A percentile compares a stretch with the other conserved stretches of the same genome.
phyloP scores from a whole-genome alignment of 768 basidiomycete genomes.

The Paxillus rubicundulus region DNA sequence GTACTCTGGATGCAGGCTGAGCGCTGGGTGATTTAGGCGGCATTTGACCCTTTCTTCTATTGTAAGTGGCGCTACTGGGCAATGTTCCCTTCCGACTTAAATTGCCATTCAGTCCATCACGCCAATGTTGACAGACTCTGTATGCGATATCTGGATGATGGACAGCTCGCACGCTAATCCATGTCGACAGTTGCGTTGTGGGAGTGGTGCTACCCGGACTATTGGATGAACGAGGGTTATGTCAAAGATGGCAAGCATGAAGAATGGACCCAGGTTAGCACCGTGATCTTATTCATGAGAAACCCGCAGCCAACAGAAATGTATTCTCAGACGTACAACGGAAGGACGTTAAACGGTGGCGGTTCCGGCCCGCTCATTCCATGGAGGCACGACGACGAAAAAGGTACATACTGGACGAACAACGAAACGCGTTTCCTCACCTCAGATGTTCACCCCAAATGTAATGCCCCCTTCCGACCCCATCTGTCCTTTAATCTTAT shows the following conservation, averaged over 20 bases:
- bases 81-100: background rate
- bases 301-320: conserved; percentile 20
- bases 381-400: conserved; percentile 20
- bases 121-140: conserved; percentile 23
- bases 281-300: background rate
- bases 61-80: conserved; percentile 8
- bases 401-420: conserved; percentile 22
- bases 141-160: conserved; percentile 1
- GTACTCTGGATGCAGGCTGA: background rate
- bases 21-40: conserved; percentile 13
- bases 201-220: conserved; percentile 29
- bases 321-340: conserved; percentile 21
- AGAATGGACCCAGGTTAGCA: conserved; percentile 23
- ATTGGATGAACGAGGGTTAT: conserved; percentile 30
- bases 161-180: background rate
- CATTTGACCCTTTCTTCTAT: conserved; percentile 27
- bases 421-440: conserved; percentile 25
- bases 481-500: background rate
- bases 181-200: conserved; percentile 22
- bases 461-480: conserved; percentile 2
- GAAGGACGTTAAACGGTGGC: conserved; percentile 13
- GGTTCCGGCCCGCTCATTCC: conserved; percentile 18
- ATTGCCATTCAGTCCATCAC: conserved; percentile 20
- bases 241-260: conserved; percentile 7
- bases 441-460: conserved; percentile 18